A percentile compares a stretch with the other conserved stretches of the same genome.
Evolutionary conservation across 805 yeast genomes (phyloP).

Genomic region (Lipomyces japonicus): DNA sequence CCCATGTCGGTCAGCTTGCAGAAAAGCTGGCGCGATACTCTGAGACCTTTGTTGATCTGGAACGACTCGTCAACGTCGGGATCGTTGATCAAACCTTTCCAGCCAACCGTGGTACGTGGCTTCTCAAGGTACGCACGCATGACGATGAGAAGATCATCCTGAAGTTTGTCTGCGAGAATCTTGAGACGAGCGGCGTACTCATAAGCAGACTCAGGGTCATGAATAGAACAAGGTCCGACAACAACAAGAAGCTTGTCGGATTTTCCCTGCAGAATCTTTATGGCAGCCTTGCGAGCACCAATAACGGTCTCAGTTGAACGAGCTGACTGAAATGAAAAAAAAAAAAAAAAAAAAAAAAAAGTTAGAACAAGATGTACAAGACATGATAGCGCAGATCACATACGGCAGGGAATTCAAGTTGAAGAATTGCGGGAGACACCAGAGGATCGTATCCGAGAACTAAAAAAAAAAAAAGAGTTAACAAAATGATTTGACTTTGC

Average conservation of each 20-base stretch:
- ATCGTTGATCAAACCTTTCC: conserved; percentile 97
- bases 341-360: background rate
- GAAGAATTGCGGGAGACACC: conserved; percentile 86
- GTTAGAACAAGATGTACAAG: conserved; percentile 34
- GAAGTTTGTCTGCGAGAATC: conserved; percentile 62
- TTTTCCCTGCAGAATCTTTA: conserved; percentile 64
- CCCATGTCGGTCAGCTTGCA: conserved; percentile 73
- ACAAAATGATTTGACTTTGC: no score
- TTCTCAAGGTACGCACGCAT: conserved; percentile 98
- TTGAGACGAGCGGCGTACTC: conserved; percentile 76
- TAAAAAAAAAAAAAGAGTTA: background rate
- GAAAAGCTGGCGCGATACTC: conserved; percentile 80
- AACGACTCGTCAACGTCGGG: conserved; percentile 91
- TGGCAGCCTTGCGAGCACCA: conserved; percentile 73
- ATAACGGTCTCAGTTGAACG: conserved; percentile 51
- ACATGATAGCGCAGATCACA: background rate
- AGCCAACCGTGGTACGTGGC: conserved; percentile 98
- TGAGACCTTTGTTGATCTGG: conserved; percentile 91
- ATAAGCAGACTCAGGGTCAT: conserved; percentile 82
- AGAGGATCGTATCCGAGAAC: conserved; percentile 81
- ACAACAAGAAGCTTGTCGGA: conserved; percentile 84
- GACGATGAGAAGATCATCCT: conserved; percentile 72
- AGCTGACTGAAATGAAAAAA: conserved; percentile 7
- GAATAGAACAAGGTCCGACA: conserved; percentile 97
- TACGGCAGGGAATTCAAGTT: conserved; percentile 65